A percentile compares a stretch with the other conserved stretches of the same genome.
Evolutionary conservation across 176 grass and related monocot genomes (phyloP).

Genomic region (Juncus inflexus): DNA sequence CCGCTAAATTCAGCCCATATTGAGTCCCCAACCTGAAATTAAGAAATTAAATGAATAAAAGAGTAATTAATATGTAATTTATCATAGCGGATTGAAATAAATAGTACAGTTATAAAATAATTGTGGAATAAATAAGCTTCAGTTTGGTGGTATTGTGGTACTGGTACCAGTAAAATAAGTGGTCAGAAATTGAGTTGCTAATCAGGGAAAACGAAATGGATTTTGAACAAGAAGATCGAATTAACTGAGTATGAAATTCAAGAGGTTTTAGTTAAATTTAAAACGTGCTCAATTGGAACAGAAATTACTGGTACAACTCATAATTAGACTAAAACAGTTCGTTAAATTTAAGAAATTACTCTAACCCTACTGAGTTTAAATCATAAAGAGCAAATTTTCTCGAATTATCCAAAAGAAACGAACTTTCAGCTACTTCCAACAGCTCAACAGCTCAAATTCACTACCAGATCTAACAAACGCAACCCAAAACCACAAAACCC

Average conservation of each 20-base stretch:
- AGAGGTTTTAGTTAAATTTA: not conserved
- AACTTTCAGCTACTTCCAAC: not conserved
- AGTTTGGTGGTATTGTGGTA: too few species aligned
- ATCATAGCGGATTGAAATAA: not conserved
- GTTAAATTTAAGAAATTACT: not conserved
- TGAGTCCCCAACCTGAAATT: constrained; percentile 59
- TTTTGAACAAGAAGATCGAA: not conserved
- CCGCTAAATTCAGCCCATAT: constrained; percentile 78
- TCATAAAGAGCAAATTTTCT: not conserved
- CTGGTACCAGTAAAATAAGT: too few species aligned
- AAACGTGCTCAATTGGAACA: not conserved
- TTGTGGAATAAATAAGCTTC: too few species aligned
- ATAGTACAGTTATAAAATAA: too few species aligned
- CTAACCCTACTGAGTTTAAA: not conserved
- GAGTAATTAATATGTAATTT: constrained; percentile 1
- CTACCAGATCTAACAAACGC: constrained; percentile 21
- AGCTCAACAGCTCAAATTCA: not conserved
- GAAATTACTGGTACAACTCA: not conserved
- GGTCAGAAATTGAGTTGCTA: too few species aligned
- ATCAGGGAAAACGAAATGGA: too few species aligned
- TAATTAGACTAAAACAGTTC: not conserved
- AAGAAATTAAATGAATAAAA: not conserved
- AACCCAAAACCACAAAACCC: constrained; percentile 1
- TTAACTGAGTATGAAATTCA: constrained; percentile 3
- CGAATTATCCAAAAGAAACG: not conserved